Base-by-base conservation (phyloP, 2,329 filamentous ascomycete genomes). In the Cladosporium sp. region DNA sequence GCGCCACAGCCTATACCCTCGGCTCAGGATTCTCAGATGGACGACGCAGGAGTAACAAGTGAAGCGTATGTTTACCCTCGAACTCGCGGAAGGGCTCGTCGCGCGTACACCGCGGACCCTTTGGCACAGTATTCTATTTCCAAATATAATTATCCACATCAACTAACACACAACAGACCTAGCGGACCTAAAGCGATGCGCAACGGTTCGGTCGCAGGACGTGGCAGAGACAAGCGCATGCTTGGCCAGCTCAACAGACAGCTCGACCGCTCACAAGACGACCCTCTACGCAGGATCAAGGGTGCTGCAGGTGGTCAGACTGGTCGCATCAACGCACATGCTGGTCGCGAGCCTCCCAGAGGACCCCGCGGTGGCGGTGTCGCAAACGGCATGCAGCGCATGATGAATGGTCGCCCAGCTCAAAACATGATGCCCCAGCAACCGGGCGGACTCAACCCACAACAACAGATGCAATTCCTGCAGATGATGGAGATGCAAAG, bases 121-220 rank as follows among this genome's bases (percentile, higher is more conserved):
- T 25, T 45, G 19, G 17, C 39, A 28, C 38, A 45, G 40, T 59
- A 59, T 36, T 51, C 38, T 34, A 37, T 43, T 6, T 17, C 55
- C 37, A 39, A 47, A 28, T 47, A 55, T 38, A 30, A 14, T 56
- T 39, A 56, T 49, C 22, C 34, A 30, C 22, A 47, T 4, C 15
- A 45, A 51, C 67, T 67, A 59, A 68, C 63, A 37, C 38, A 19
- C 42, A 37, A 60, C 69, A 97, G 93, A 70, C 94, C 94, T 9
- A 97, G 92, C 54, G 94, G 93, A 59, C 94, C 94, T 17, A 94
- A 92, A 73, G 92, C 92, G 36, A 96, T 97, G 92, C 89, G 94
- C 69, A 90, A 88, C 72, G 84, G 84, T 55, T 84, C 78, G 66
- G 71, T 72, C 43, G 56, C 75, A 71, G 70, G 74, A 43, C 70